Conservation (phyloP, 805 yeast species). For the Dipodascus albidus region DNA sequence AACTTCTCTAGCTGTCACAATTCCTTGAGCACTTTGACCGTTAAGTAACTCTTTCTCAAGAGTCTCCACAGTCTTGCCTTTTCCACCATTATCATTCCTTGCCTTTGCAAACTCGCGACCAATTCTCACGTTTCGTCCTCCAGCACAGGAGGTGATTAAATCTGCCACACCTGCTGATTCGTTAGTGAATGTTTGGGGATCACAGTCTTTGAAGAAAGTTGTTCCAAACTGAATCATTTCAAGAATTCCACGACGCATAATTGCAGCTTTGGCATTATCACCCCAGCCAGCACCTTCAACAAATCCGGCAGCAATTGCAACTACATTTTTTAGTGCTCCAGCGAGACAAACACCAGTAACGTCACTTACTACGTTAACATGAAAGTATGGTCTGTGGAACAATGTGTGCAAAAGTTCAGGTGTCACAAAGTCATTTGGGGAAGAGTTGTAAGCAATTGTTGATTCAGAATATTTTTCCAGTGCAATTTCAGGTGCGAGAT, state of each 20-base stretch:
- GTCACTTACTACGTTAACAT: constrained; percentile 83
- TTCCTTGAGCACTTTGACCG: constrained; percentile 96
- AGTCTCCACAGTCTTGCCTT: constrained; percentile 59
- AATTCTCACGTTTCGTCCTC: constrained; percentile 93
- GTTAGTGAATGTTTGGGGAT: constrained; percentile 72
- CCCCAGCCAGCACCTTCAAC: constrained; percentile 99
- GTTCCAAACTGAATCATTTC: constrained; percentile 84
- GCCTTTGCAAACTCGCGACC: constrained; percentile 72
- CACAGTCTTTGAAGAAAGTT: constrained; percentile 64
- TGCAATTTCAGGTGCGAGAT: constrained; percentile 95
- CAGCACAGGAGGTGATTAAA: constrained; percentile 94
- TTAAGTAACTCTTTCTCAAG: constrained; percentile 80
- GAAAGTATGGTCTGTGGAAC: constrained; percentile 98
- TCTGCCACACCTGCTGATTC: constrained; percentile 98
- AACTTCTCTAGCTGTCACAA: constrained; percentile 83
- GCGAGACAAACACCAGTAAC: constrained; percentile 94
- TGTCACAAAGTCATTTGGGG: constrained; percentile 38
- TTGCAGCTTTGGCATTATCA: constrained; percentile 95
- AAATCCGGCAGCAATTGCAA: constrained; percentile 93
- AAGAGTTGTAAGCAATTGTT: constrained; percentile 81
- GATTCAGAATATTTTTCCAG: constrained; percentile 94
- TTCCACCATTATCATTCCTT: background rate
- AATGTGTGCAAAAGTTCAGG: constrained; percentile 73
- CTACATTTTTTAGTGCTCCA: constrained; percentile 94
- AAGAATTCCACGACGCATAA: constrained; percentile 88